These are phyloP conservation scores for Botrytis aclada DNA, from an alignment of 2,329 filamentous ascomycete genomes.

Conservation along the genomic window DNA sequence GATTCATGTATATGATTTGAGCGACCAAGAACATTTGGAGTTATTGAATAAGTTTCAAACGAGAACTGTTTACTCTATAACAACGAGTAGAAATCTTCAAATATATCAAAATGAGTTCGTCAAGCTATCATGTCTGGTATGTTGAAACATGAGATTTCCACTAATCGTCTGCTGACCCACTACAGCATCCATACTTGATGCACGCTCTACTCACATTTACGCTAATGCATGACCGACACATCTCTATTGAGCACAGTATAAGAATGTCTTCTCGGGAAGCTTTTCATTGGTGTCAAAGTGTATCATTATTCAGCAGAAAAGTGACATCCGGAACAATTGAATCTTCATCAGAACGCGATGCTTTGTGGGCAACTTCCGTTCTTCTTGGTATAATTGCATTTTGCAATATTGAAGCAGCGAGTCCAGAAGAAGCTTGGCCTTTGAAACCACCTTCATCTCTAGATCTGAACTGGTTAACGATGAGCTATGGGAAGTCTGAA, in stretches of 20 bases:
- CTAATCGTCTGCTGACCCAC: neutral
- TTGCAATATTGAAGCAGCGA: slow-evolving; percentile 43
- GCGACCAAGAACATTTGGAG: slow-evolving; percentile 33
- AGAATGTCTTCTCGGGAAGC: slow-evolving; percentile 39
- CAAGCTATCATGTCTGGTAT: slow-evolving; percentile 43
- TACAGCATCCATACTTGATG: slow-evolving; percentile 42
- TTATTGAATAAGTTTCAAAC: slow-evolving; percentile 44
- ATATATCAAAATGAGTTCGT: slow-evolving; percentile 41
- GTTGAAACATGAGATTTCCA: slow-evolving; percentile 19
- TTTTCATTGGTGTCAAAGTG: slow-evolving; percentile 49
- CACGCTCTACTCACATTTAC: slow-evolving; percentile 53
- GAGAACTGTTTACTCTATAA: slow-evolving; percentile 44
- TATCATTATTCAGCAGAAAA: slow-evolving; percentile 47
- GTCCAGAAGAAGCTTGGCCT: slow-evolving; percentile 53
- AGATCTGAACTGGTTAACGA: slow-evolving; percentile 57
- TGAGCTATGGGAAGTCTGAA: slow-evolving; percentile 54
- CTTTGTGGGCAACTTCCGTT: slow-evolving; percentile 47
- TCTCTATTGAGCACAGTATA: slow-evolving; percentile 21
- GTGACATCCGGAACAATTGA: slow-evolving; percentile 39
- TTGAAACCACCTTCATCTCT: slow-evolving; percentile 43
- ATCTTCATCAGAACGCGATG: slow-evolving; percentile 43
- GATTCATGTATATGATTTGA: neutral
- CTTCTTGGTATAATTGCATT: slow-evolving; percentile 48
- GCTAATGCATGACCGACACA: slow-evolving; percentile 52
- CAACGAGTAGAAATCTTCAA: slow-evolving; percentile 34